Evolutionary conservation across 257 asterid species (phyloP).

Genomic region (Forsythia suspensa): DNA sequence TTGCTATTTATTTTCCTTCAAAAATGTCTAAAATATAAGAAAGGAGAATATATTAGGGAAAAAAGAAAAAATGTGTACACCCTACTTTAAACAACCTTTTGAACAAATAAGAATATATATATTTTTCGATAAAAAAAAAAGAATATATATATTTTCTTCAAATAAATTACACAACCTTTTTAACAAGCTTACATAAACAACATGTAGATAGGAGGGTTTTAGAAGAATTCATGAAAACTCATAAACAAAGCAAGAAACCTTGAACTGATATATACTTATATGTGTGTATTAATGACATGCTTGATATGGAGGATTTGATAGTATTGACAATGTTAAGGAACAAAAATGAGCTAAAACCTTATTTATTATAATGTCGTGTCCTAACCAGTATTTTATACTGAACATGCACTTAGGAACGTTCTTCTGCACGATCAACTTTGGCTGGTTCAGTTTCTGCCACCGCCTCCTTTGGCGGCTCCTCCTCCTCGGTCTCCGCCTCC

Average conservation of each 20-base stretch:
- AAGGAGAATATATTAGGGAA: too few relatives aligned
- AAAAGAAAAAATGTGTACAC: too few relatives aligned
- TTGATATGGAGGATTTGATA: not conserved
- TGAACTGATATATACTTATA: not conserved
- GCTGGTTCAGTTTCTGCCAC: slow-evolving; percentile 5
- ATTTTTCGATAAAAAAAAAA: not conserved
- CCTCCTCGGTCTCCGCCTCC: not conserved
- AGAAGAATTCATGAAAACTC: not conserved
- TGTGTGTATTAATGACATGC: not conserved
- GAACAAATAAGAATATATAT: not conserved
- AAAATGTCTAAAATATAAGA: too few relatives aligned
- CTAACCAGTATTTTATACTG: not conserved
- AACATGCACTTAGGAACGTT: not conserved
- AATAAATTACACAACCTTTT: not conserved
- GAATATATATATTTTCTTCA: not conserved
- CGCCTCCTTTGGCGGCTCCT: not conserved
- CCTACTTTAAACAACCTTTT: too few relatives aligned
- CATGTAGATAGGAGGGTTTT: not conserved
- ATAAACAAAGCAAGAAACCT: not conserved
- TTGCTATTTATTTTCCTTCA: too few relatives aligned
- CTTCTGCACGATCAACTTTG: not conserved
- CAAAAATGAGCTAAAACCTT: not conserved
- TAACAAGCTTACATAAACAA: not conserved
- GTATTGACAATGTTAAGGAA: not conserved
- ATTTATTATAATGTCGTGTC: not conserved